phyloP scores from a whole-genome alignment of 768 basidiomycete genomes.

The Termitomyces sp. region DNA sequence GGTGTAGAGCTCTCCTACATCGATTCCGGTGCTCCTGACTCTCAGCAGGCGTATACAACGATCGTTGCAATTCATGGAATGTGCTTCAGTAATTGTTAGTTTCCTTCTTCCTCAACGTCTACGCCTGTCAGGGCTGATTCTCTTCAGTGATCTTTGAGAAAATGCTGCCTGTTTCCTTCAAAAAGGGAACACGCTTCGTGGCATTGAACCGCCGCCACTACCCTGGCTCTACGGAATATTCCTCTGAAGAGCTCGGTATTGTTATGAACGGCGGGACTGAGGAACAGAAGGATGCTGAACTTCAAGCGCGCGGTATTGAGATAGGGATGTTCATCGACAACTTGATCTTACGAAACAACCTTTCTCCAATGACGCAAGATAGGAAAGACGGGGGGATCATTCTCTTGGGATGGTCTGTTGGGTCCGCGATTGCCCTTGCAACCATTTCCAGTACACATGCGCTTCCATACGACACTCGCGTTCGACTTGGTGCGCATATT shows the following conservation, averaged over 20 bases:
- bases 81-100: conserved; percentile 11
- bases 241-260: conserved; percentile 20
- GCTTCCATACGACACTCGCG: conserved; percentile 15
- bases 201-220: conserved; percentile 31
- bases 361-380: conserved; percentile 21
- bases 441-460: conserved; percentile 16
- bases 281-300: conserved; percentile 18
- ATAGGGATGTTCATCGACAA: conserved; percentile 26
- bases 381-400: conserved; percentile 23
- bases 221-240: conserved; percentile 29
- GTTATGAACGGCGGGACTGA: conserved; percentile 14
- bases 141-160: conserved; percentile 22
- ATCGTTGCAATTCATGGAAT: conserved; percentile 18
- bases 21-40: conserved; percentile 12
- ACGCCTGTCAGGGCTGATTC: not conserved
- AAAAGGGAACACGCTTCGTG: conserved; percentile 27
- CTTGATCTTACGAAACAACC: conserved; percentile 23
- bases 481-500: conserved; percentile 16
- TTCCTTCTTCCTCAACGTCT: not conserved
- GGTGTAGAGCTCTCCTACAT: conserved; percentile 15
- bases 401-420: conserved; percentile 32
- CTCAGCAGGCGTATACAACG: conserved; percentile 9
- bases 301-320: conserved; percentile 27
- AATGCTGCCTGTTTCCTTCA: conserved; percentile 19
- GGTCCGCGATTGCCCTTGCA: conserved; percentile 19